These are phyloP conservation scores for Entophlyctis luteolus DNA, from an alignment of 192 early-diverging fungal genomes.

Conservation along the genomic window DNA sequence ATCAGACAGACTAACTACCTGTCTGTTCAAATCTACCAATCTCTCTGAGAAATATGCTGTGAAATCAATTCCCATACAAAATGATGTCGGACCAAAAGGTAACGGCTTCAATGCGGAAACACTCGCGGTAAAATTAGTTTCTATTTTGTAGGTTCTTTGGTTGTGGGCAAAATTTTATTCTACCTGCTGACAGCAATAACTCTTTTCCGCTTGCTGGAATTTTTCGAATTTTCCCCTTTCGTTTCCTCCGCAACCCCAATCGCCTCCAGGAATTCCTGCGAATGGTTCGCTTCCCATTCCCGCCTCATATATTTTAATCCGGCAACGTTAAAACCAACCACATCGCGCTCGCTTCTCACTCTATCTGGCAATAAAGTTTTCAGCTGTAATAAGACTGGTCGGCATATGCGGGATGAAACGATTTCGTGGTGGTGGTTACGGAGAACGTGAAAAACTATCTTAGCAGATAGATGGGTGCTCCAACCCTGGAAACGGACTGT, in stretches of 20 bases:
- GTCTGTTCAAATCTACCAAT: too few relatives aligned
- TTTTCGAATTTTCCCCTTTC: conserved; percentile 27
- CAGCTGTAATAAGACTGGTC: conserved; percentile 68
- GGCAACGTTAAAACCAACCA: conserved; percentile 86
- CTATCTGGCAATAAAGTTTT: conserved; percentile 58
- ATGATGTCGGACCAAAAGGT: too few relatives aligned
- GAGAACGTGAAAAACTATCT: conserved; percentile 81
- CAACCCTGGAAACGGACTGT: conserved; percentile 45
- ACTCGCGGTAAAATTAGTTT: too few relatives aligned
- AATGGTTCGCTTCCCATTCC: conserved; percentile 66
- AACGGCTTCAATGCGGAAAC: too few relatives aligned
- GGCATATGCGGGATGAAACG: conserved; percentile 73
- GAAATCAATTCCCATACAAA: too few relatives aligned
- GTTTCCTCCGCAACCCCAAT: conserved; percentile 4
- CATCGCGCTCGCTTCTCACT: conserved; percentile 71
- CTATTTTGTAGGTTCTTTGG: too few relatives aligned
- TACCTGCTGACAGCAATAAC: conserved; percentile 19
- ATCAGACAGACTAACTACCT: too few relatives aligned
- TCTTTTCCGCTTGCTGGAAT: conserved; percentile 25
- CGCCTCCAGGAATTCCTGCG: conserved; percentile 18
- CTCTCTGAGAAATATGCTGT: too few relatives aligned
- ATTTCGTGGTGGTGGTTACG: conserved; percentile 88
- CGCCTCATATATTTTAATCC: conserved; percentile 71
- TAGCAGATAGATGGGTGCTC: conserved; percentile 75
- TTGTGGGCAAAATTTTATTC: too few relatives aligned